phyloP scores from a whole-genome alignment of 1,284 basidiomycete genomes.

The Tranzscheliella williamsii region DNA sequence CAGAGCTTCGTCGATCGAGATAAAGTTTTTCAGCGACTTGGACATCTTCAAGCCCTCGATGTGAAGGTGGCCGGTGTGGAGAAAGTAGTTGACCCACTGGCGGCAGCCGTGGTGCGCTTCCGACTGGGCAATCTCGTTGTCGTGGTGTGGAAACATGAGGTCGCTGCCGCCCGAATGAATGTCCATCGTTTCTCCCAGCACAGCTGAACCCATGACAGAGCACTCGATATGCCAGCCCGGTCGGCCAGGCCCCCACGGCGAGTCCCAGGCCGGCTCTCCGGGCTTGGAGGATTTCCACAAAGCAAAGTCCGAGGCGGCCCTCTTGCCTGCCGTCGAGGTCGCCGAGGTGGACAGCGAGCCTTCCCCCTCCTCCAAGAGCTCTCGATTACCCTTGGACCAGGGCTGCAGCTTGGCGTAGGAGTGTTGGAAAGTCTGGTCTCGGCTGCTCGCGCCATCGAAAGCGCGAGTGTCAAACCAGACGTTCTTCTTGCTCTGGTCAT shows the following conservation, averaged over 20 bases:
- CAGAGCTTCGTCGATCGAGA: conserved; percentile 96
- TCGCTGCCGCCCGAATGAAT: conserved; percentile 98
- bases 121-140: conserved; percentile 97
- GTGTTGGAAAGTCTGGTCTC: conserved; percentile 59
- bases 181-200: conserved; percentile 91
- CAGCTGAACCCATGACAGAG: conserved; percentile 94
- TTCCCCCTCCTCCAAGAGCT: conserved; percentile 89
- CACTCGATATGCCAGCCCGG: conserved; percentile 99
- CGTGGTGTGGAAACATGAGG: conserved; percentile 97
- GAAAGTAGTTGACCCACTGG: conserved; percentile 98
- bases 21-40: conserved; percentile 99
- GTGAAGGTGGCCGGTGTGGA: conserved; percentile 97
- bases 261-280: conserved; percentile 96
- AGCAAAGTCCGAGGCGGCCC: conserved; percentile 79
- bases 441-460: conserved; percentile 72
- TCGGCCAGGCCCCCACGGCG: conserved; percentile 93
- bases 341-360: conserved; percentile 67
- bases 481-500: conserved; percentile 46
- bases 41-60: conserved; percentile 99
- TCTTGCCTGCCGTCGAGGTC: conserved; percentile 67
- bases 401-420: conserved; percentile 94
- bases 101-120: conserved; percentile 86
- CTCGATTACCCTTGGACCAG: conserved; percentile 89
- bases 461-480: conserved; percentile 92
- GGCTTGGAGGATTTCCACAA: conserved; percentile 97